Base-by-base conservation (phyloP, 352 stramenopile species). In the Globisporangium paddicum region DNA sequence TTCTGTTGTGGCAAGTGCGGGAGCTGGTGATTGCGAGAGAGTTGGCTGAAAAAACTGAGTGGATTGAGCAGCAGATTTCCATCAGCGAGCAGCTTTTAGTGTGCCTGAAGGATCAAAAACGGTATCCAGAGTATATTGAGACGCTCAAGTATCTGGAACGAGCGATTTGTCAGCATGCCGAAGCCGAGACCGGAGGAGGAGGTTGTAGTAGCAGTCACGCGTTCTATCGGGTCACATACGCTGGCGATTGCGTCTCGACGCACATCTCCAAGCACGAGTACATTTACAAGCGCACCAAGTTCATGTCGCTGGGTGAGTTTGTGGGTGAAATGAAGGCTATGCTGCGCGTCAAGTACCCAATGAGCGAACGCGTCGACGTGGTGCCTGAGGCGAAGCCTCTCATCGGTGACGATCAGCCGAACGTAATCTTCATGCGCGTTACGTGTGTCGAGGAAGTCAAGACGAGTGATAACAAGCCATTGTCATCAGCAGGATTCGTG, bases 231-330 rank as follows among this genome's bases (percentile, higher is more conserved):
- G 76, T 90, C 19, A 66, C 65, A 42, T 75, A 79, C 11, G 68
- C 68, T 21, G 77, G 80, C 8, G 74, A 83, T 18, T 85, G 75
- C 9, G 75, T 87, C n/a, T 71, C 75, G 14, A 50, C 59, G 8
- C 67, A 71, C 19, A 70, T 79, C 1, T 62, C 74, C 1, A 67
- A 55, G 11, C 57, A 72, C 54, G 81, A 89, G 40, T 91, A 75
- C 55, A 83, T 93, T 46, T 90, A 91, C 75, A 88, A 87, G 48
- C 77, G 83, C 5, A 85, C 63, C 57, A 78, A 74, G 32, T 91
- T 87, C 58, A 64, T 74, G 48, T 89, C 79, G 14, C 62, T 91
- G 1, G 75, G 79, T 0, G 82, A 91, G 46, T 88, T 89, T 53
- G 67, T 89, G 7, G 42, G 65, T 28, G 82, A 91, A 23, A 73